Percentiles rank a stretch among this genome's conserved stretches.
phyloP scores from a whole-genome alignment of 768 basidiomycete species.

The Asterophora parasitica region DNA sequence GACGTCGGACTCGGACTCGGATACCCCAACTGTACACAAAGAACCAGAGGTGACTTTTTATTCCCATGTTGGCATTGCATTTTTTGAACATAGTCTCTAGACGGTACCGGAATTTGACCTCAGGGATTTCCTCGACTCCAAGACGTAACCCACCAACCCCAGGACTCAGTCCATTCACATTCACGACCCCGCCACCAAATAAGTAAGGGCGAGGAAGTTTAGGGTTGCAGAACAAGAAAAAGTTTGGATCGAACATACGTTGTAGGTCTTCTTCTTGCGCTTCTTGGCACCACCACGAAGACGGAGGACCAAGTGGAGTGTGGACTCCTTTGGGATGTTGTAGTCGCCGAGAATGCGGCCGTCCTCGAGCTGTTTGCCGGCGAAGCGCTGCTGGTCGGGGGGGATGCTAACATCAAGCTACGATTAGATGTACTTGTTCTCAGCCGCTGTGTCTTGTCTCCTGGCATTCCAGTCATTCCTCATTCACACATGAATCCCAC shows the following conservation, averaged over 20 bases:
- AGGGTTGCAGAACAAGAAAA: neutral
- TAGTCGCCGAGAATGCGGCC: slow-evolving; percentile 94
- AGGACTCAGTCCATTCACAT: neutral
- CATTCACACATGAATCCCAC: too few species aligned
- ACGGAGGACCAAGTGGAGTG: slow-evolving; percentile 94
- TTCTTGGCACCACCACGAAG: slow-evolving; percentile 99
- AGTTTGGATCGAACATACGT: slow-evolving; percentile 44
- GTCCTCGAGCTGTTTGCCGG: slow-evolving; percentile 99
- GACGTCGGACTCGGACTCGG: slow-evolving; percentile 10
- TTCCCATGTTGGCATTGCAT: neutral
- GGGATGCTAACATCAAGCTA: slow-evolving; percentile 53
- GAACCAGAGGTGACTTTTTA: slow-evolving; percentile 36
- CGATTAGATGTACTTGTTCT: neutral
- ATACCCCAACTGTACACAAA: slow-evolving; percentile 16
- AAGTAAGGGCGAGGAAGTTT: slow-evolving; percentile 6
- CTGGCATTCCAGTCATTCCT: neutral
- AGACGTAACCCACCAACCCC: slow-evolving; percentile 26
- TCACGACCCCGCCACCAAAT: neutral
- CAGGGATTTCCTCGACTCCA: slow-evolving; percentile 44
- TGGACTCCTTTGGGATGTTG: slow-evolving; percentile 99
- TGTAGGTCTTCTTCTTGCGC: slow-evolving; percentile 99
- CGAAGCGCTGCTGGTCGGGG: slow-evolving; percentile 96
- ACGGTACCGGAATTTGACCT: slow-evolving; percentile 52
- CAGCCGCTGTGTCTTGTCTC: neutral
- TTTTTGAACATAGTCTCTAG: slow-evolving; percentile 20